phyloP scores from a whole-genome alignment of 495 filamentous ascomycete species.

The Penicillium egyptiacum region DNA sequence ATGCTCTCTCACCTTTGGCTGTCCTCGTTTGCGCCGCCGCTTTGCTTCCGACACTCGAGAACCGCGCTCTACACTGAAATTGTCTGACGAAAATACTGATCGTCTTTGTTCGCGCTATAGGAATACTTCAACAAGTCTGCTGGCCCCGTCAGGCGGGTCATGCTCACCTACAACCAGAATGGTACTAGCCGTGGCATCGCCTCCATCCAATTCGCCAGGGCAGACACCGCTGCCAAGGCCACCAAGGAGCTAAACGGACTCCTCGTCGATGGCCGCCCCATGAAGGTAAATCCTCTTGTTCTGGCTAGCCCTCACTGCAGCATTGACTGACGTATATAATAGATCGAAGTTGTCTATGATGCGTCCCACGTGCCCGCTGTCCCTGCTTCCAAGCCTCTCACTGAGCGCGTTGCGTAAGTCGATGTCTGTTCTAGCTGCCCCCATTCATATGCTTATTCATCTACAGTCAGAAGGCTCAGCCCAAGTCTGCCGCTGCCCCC shows the following conservation, averaged over 20 bases:
- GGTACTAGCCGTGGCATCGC: slow-evolving; percentile 88
- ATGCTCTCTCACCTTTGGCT: slow-evolving; percentile 47
- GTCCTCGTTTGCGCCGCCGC: slow-evolving; percentile 31
- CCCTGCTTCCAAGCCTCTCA: slow-evolving; percentile 69
- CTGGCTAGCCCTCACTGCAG: not conserved
- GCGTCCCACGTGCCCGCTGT: slow-evolving; percentile 66
- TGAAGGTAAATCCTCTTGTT: slow-evolving; percentile 64
- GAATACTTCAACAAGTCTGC: slow-evolving; percentile 91
- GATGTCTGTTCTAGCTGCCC: not conserved
- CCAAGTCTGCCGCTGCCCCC: slow-evolving; percentile 76
- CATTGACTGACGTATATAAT: slow-evolving; percentile 21
- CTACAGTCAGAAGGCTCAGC: slow-evolving; percentile 66
- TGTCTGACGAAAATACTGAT: slow-evolving; percentile 44
- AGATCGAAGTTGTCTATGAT: slow-evolving; percentile 90
- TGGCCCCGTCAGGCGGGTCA: slow-evolving; percentile 83
- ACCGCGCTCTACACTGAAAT: slow-evolving; percentile 24
- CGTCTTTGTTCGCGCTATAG: slow-evolving; percentile 57
- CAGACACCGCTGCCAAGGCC: slow-evolving; percentile 78
- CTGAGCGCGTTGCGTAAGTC: slow-evolving; percentile 78
- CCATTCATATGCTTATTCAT: slow-evolving; percentile 18
- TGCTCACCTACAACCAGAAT: slow-evolving; percentile 88
- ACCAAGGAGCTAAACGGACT: slow-evolving; percentile 80
- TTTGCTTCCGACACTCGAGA: slow-evolving; percentile 24
- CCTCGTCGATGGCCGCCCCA: slow-evolving; percentile 81
- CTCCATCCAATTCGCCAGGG: slow-evolving; percentile 72